phyloP scores from a whole-genome alignment of 345 rosid species.

The Hypericum perforatum region DNA sequence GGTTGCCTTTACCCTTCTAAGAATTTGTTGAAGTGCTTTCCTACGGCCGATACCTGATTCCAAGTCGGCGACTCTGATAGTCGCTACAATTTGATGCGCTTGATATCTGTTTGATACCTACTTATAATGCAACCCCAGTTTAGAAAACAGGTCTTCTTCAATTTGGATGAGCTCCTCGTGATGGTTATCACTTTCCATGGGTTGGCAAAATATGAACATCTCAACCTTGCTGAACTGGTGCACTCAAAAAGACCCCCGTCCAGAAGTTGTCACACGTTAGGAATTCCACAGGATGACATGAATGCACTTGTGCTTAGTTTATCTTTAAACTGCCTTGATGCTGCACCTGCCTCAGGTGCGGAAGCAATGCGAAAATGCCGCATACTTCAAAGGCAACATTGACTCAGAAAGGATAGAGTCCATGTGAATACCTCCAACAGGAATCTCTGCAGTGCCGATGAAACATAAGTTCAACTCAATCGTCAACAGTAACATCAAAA shows the following conservation, averaged over 20 bases:
- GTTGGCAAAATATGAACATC: conserved; percentile 68
- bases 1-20: conserved; percentile 57
- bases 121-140: conserved; percentile 74
- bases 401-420: conserved; percentile 68
- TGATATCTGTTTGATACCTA: conserved; percentile 55
- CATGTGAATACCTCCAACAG: conserved; percentile 95
- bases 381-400: conserved; percentile 62
- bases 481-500: not conserved
- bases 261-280: conserved; percentile 3
- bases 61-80: conserved; percentile 87
- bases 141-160: conserved; percentile 84
- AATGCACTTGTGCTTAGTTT: too few species aligned
- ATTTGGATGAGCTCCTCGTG: conserved; percentile 75
- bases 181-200: conserved; percentile 60
- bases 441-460: conserved; percentile 95
- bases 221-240: conserved; percentile 97
- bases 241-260: conserved; percentile 86
- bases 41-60: conserved; percentile 76
- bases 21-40: conserved; percentile 34
- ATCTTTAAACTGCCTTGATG: conserved; percentile 41
- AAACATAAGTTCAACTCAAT: conserved; percentile 15
- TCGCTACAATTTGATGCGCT: conserved; percentile 94
- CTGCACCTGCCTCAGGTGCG: conserved; percentile 93
- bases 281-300: not conserved
- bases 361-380: conserved; percentile 84